phyloP scores from a whole-genome alignment of 2,329 filamentous ascomycete genomes.

The Zymoseptoria passerinii region DNA sequence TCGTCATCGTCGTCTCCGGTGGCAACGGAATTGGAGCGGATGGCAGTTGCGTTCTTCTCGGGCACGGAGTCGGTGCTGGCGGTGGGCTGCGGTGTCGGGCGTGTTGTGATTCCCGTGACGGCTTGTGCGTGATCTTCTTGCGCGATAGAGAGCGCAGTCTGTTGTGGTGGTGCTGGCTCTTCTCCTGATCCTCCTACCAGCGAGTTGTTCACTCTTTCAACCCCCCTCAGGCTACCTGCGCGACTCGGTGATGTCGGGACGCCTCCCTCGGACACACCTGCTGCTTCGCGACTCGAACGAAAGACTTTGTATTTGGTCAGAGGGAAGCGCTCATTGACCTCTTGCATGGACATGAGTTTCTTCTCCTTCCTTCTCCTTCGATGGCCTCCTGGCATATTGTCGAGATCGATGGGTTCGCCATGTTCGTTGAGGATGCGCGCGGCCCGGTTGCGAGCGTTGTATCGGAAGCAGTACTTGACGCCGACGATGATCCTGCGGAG shows the following conservation, averaged over 20 bases:
- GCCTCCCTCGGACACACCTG: slow-evolving; percentile 75
- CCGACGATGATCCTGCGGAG: slow-evolving; percentile 87
- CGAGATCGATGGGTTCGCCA: slow-evolving; percentile 74
- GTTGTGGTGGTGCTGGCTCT: slow-evolving; percentile 21
- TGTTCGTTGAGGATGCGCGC: slow-evolving; percentile 68
- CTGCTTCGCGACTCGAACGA: slow-evolving; percentile 72
- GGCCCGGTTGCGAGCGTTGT: slow-evolving; percentile 86
- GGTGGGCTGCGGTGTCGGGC: slow-evolving; percentile 19
- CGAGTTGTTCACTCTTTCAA: slow-evolving; percentile 48
- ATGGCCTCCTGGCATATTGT: slow-evolving; percentile 76
- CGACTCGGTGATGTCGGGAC: slow-evolving; percentile 73
- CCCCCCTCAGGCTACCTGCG: slow-evolving; percentile 55
- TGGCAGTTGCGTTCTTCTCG: slow-evolving; percentile 13
- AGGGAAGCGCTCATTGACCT: slow-evolving; percentile 95
- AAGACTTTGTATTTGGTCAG: slow-evolving; percentile 94
- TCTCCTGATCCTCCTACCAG: slow-evolving; percentile 26
- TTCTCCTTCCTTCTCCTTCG: slow-evolving; percentile 77
- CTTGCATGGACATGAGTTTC: slow-evolving; percentile 98
- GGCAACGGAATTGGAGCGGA: neutral
- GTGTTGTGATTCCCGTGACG: slow-evolving; percentile 12
- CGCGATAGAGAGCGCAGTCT: slow-evolving; percentile 34
- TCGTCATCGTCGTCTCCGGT: slow-evolving; percentile 52
- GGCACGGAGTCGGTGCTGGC: slow-evolving; percentile 18
- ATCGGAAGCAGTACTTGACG: slow-evolving; percentile 98
- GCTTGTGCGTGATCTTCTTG: slow-evolving; percentile 42